Base-by-base conservation (phyloP, 345 rosid genomes). In the Syzygium grande region DNA sequence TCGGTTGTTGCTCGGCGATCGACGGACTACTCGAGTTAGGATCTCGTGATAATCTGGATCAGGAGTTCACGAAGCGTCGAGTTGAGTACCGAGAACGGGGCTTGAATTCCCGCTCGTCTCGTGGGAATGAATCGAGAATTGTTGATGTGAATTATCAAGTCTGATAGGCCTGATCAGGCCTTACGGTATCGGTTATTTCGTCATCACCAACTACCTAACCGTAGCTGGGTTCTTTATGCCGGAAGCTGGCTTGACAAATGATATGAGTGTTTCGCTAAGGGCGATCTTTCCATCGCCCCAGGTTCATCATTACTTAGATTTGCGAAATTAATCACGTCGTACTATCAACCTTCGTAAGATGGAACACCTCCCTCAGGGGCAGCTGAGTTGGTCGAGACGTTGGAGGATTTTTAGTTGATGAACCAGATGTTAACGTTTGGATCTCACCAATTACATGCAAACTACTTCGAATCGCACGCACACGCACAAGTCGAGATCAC, bases 161-260 rank as follows among this genome's bases (percentile, higher is more conserved):
- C 7, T 21, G 22, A 21, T 9, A 11, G 27, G 11, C 0, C 23
- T 55, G 11, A 1, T 22, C 5, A 11, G 27, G 4, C 27, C 25
- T 73, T 17, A 38, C 5, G 13, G 9, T 17, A 1, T 10, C 17
- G 7, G 25, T 9, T 17, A 9, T 34, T 68, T 68, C 13, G 4
- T 8, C 19, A 7, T 17, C 6, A 1, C 6, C 22, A 0, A 68
- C 3, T 2, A 2, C 12, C 22, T 34, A 2, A 1, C 3, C 9
- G 5, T 17, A 34, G 23, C 6, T 1, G 1, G 25, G 34, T 68
- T 29, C 34, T 29, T 63, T 63, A 63, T 63, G 41, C 11, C 29
- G 16, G 41, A 34, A 63, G 29, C 34, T 4, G 29, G 3, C 11
- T 63, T 4, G 11, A 15, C 5, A 29, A 29, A 63, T 16, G 10